Conservation (phyloP, 2,329 filamentous ascomycete species). For the Daldinia eschscholtzii region DNA sequence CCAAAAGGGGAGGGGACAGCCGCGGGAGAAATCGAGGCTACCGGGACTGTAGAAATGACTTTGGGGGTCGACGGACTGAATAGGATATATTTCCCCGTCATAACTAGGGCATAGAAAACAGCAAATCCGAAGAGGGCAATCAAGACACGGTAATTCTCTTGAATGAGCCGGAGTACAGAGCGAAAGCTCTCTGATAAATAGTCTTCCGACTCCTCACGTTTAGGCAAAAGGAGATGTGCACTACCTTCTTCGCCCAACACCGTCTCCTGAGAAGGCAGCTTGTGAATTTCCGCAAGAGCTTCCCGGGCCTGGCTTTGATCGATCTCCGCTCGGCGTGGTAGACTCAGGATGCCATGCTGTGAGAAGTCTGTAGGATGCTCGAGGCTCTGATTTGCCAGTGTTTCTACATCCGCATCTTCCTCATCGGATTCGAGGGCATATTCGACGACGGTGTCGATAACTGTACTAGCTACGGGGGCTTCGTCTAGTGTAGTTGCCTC, state of each 20-base stretch:
- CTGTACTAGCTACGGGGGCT: slow-evolving; percentile 31
- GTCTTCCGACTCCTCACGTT: slow-evolving; percentile 4
- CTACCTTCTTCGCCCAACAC: slow-evolving; percentile 4
- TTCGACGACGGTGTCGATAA: slow-evolving; percentile 40
- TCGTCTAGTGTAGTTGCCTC: slow-evolving; percentile 39
- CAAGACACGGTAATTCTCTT: slow-evolving; percentile 39
- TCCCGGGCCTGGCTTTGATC: slow-evolving; percentile 26
- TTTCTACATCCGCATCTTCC: slow-evolving; percentile 47
- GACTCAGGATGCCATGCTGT: slow-evolving; percentile 43
- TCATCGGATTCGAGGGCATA: slow-evolving; percentile 36
- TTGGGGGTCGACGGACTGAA: slow-evolving; percentile 39
- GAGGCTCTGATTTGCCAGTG: slow-evolving; percentile 50
- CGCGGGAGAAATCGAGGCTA: slow-evolving; percentile 49
- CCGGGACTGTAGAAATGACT: slow-evolving; percentile 51
- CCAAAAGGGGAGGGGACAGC: slow-evolving; percentile 43
- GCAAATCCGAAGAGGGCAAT: slow-evolving; percentile 40
- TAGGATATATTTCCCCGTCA: slow-evolving; percentile 43
- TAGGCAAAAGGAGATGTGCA: background rate
- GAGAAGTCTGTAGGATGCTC: slow-evolving; percentile 52
- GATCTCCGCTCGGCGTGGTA: slow-evolving; percentile 30
- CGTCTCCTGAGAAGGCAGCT: slow-evolving; percentile 9
- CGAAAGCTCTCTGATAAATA: slow-evolving; percentile 7
- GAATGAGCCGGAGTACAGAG: slow-evolving; percentile 27
- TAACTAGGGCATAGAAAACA: slow-evolving; percentile 42
- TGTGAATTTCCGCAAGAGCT: slow-evolving; percentile 10